Evolutionary conservation across 2,329 filamentous ascomycete species (phyloP), one percentile per base, ranked within the genome.

Genomic region (Trichoderma polysporum): DNA sequence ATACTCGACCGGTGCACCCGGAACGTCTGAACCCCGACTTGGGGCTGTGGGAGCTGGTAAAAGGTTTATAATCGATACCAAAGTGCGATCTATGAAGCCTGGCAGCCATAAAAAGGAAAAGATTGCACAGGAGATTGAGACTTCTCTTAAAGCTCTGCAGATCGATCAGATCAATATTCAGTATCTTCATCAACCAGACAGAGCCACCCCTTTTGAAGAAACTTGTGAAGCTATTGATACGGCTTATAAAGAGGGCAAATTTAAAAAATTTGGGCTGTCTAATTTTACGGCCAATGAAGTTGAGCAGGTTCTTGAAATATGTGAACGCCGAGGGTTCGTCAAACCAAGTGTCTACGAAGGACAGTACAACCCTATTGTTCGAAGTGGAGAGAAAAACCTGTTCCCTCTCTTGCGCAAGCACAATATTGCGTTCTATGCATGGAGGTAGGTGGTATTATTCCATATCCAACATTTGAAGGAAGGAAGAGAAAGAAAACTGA

Each of bases 241-340:
- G 33, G 54, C 57, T 4, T 66, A 52, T 3, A 50, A 8, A 15
- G 41, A 54, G 15, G 91, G 91, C 57, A 93, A 93, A 74, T 94
- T 95, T 72, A 86, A 91, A 70, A 69, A 76, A 0, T 83, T 83
- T 67, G 83, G 82, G 0, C 66, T 85, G 4, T 82, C 78, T 10
- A 85, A 84, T 69, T 84, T 79, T 69, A 74, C 75, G 0, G 78
- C 78, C 1, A 75, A 75, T 2, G 80, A 85, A 67, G 82, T 85
- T 0, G 75, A 80, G 58, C 64, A 77, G 52, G 75, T 84, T 3
- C 63, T 81, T 37, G 72, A 76, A 10, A 78, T 84, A 13, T 85
- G 82, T 69, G 76, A 80, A 41, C 68, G 78, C 19, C 73, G 78
- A 4, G 77, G 77, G 1, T 83, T 73, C 29, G 75, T 81, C 15